These are phyloP conservation scores for Darksidea phi DNA, from an alignment of 495 filamentous ascomycete genomes.

Conservation along the genomic window DNA sequence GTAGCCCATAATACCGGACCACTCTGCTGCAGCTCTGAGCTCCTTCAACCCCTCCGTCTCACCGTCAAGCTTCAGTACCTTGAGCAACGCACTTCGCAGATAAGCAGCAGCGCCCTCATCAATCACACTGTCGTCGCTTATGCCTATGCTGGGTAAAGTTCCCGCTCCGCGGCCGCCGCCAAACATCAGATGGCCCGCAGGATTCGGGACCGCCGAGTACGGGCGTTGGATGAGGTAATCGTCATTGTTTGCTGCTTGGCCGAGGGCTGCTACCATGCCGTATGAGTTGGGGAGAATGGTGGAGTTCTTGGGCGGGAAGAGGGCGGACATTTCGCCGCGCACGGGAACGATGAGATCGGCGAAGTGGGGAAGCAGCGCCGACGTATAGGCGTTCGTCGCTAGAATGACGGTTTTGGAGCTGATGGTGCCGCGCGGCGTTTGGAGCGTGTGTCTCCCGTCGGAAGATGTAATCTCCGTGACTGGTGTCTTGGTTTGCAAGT, in stretches of 20 bases:
- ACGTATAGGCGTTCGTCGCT: slow-evolving; percentile 77
- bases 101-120: slow-evolving; percentile 54
- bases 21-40: slow-evolving; percentile 60
- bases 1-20: slow-evolving; percentile 85
- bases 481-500: slow-evolving; percentile 72
- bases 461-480: slow-evolving; percentile 50
- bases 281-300: slow-evolving; percentile 53
- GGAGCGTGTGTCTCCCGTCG: slow-evolving; percentile 51
- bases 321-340: slow-evolving; percentile 68
- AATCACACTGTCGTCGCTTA: slow-evolving; percentile 56
- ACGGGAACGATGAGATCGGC: slow-evolving; percentile 72
- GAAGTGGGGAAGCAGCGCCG: slow-evolving; percentile 67
- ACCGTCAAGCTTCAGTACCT: slow-evolving; percentile 43
- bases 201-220: slow-evolving; percentile 29
- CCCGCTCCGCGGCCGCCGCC: slow-evolving; percentile 58
- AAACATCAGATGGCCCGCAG: slow-evolving; percentile 61
- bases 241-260: slow-evolving; percentile 49
- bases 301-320: slow-evolving; percentile 55
- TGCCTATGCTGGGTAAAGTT: slow-evolving; percentile 51
- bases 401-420: slow-evolving; percentile 62
- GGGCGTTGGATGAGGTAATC: slow-evolving; percentile 75
- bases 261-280: slow-evolving; percentile 55
- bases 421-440: slow-evolving; percentile 64
- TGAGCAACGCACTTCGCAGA: slow-evolving; percentile 50
- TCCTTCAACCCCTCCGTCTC: slow-evolving; percentile 47